These are phyloP conservation scores for Aspergillus biplanus DNA, from an alignment of 495 filamentous ascomycete genomes.

Conservation along the genomic window DNA sequence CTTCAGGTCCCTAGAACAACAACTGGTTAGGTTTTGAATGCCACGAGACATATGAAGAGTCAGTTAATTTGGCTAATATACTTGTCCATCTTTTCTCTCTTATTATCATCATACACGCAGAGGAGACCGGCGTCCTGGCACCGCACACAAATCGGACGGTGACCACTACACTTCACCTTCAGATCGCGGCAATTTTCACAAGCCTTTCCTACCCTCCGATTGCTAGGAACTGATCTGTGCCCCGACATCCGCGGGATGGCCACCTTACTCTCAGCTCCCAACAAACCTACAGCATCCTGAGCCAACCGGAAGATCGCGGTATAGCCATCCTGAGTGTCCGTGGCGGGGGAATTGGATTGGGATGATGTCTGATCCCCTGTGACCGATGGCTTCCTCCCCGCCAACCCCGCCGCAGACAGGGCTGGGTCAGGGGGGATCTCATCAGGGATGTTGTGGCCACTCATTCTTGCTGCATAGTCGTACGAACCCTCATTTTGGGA, in stretches of 20 bases:
- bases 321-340: too few relatives aligned
- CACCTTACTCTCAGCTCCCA: constrained; percentile 28
- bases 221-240: constrained; percentile 33
- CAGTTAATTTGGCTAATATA: constrained; percentile 26
- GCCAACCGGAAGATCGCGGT: too few relatives aligned
- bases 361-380: too few relatives aligned
- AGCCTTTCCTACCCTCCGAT: constrained; percentile 53
- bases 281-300: too few relatives aligned
- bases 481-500: too few relatives aligned
- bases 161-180: constrained; percentile 66
- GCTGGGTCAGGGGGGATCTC: too few relatives aligned
- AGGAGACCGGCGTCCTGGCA: constrained; percentile 52
- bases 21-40: constrained; percentile 12
- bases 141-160: constrained; percentile 57
- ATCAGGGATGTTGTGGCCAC: too few relatives aligned
- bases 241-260: constrained; percentile 41
- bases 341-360: too few relatives aligned
- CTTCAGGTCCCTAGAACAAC: constrained; percentile 38
- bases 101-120: constrained; percentile 61
- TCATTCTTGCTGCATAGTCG: too few relatives aligned
- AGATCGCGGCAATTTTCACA: constrained; percentile 77
- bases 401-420: too few relatives aligned
- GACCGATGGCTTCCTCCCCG: too few relatives aligned
- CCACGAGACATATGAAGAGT: neutral
- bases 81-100: constrained; percentile 60